Conservation (phyloP, 2,329 filamentous ascomycete species). For the Penicillium sp. region DNA sequence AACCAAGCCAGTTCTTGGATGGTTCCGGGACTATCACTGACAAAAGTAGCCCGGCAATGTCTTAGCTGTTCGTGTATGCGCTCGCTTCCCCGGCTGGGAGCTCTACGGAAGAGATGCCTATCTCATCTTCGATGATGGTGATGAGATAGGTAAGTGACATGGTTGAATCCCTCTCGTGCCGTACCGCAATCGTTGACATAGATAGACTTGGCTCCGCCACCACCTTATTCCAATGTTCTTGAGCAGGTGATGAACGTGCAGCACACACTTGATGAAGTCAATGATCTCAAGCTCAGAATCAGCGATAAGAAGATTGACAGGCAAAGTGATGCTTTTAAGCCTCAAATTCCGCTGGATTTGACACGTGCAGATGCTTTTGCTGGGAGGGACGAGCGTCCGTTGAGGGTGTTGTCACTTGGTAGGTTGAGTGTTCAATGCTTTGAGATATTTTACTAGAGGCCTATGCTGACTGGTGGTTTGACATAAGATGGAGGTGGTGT, state of each 20-base stretch:
- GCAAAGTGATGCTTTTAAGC: not conserved
- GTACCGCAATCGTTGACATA: not conserved
- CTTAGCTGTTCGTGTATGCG: not conserved
- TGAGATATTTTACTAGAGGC: not conserved
- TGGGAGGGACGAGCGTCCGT: not conserved
- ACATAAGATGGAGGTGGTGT: conserved; percentile 78
- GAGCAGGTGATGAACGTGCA: not conserved
- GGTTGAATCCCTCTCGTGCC: not conserved
- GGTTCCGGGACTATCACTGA: not conserved
- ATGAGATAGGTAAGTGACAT: not conserved
- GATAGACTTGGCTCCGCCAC: not conserved
- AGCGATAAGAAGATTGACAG: not conserved
- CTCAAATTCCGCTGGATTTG: not conserved
- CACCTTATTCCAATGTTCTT: not conserved
- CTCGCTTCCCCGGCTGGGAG: conserved; percentile 2
- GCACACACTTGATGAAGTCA: conserved; percentile 1
- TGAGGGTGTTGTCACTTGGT: conserved; percentile 7
- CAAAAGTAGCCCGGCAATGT: not conserved
- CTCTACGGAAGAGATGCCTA: conserved; percentile 4
- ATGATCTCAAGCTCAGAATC: not conserved
- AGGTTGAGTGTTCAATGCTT: not conserved
- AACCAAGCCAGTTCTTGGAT: not conserved
- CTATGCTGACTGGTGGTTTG: not conserved
- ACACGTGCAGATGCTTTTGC: not conserved
- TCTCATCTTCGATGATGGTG: not conserved